Base-by-base conservation (phyloP, 2,329 filamentous ascomycete genomes). In the Parasarocladium wereldwijsianum region DNA sequence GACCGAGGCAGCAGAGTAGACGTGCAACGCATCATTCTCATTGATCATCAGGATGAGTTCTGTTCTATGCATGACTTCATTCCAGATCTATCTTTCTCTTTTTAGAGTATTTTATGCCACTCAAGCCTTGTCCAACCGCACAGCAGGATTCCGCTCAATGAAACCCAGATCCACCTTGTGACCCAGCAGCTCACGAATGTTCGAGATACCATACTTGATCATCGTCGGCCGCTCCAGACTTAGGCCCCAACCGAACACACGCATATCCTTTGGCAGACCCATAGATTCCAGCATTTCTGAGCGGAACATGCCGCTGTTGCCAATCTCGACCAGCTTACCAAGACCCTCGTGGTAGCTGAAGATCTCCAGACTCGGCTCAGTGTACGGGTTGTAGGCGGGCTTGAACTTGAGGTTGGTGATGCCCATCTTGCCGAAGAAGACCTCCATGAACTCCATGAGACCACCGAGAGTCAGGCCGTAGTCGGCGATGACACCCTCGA, bases 251-350 rank as follows among this genome's bases (percentile, higher is more conserved):
- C 90, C 90, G 50, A 93, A 96, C 8, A 94, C 86, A 38, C 81
- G 66, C 73, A 96, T 74, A 46, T 93, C 81, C 57, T 77, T 84
- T 15, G 86, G 86, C 46, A 96, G 57, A 19, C 87, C 87, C 86
- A 94, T 93, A 5, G 85, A 66, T 57, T 93, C 80, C 47, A 94
- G 57, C 87, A 96, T 94, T 58, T 98, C 90, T 2, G 90, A 86
- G 41, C 90, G 70, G 74, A 98, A 98, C 86, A 98, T 96, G 39
- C 90, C 90, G 44, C 79, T 87, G 62, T 98, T 96, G 36, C 90
- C 90, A 50, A 96, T 96, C 61, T 96, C 90, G 16, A 96, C 83
- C 60, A 92, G 78, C 63, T 93, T 93, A 45, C 72, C 72, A 29
- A 94, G 62, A 4, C 85, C 87, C 46, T 78, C 71, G 64, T 96